Base-by-base conservation (phyloP, 2,329 filamentous ascomycete species). In the Teratosphaeria nubilosa region DNA sequence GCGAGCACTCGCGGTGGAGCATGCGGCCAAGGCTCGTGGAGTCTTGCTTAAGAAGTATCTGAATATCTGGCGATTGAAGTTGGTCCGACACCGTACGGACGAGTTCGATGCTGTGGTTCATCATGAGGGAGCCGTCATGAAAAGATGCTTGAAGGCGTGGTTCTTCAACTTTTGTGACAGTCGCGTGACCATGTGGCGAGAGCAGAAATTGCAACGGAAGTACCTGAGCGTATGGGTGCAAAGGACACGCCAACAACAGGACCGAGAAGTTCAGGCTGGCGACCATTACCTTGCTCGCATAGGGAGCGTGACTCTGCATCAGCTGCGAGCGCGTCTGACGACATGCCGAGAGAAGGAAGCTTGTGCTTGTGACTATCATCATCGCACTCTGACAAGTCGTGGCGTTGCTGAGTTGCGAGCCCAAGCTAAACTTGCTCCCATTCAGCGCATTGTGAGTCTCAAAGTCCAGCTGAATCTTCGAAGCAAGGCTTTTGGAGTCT, bases 1-100 rank as follows among this genome's bases (percentile, higher is more conserved):
- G 87, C 78, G 81, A 27, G 79, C 83, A 59, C 82, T 88, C 57
- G 86, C 85, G 0, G 77, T 78, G 1, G 77, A 83, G 54, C 85
- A 87, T 62, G 79, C 83, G 51, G 65, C 75, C 48, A 81, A 81
- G 63, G 77, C 78, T 14, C 73, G 75, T 24, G 75, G 79, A 34
- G 78, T 84, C 58, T 74, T 80, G 20, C 64, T 82, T 7, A 76
- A 73, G 53, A 83, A 79, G 58, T 84, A 82, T 55, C 75, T 86
- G 54, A 68, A 68, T 5, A 65, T 73, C n/a, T 86, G 83, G 78
- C 77, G 75, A 50, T 70, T 72, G 51, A 77, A 74, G 30, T 68
- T 75, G 2, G 69, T 70, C 6, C 56, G 61, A 54, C 60, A 59
- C 45, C 59, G 56, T 20, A 11, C 64, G 13, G 32, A 57, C 14